Evolutionary conservation across 2,329 filamentous ascomycete species (phyloP).

Genomic region (Mycosphaerella sp.): DNA sequence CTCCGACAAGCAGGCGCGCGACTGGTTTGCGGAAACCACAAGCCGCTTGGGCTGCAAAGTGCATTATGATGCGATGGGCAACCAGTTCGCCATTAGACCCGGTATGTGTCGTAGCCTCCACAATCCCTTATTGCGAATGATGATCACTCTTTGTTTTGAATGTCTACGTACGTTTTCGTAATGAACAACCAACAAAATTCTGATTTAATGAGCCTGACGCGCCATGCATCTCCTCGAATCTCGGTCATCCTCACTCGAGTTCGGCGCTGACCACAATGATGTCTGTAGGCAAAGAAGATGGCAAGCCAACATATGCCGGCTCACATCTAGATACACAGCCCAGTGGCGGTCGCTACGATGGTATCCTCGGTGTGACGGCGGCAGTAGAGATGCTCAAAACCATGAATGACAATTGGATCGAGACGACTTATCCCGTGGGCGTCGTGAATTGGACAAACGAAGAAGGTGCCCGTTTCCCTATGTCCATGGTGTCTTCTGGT

Average conservation of each 20-base stretch:
- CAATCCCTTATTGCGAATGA: neutral
- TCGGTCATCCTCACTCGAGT: neutral
- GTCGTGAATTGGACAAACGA: slow-evolving; percentile 79
- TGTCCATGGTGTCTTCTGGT: slow-evolving; percentile 66
- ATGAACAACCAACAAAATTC: neutral
- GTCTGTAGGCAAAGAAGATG: slow-evolving; percentile 36
- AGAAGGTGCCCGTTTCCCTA: slow-evolving; percentile 73
- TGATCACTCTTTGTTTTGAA: neutral
- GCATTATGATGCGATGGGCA: slow-evolving; percentile 69
- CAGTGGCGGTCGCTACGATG: slow-evolving; percentile 64
- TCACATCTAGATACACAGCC: slow-evolving; percentile 53
- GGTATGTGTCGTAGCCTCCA: slow-evolving; percentile 40
- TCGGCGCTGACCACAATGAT: neutral
- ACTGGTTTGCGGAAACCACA: slow-evolving; percentile 66
- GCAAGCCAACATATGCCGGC: slow-evolving; percentile 36
- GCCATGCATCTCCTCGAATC: neutral
- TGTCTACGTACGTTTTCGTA: neutral
- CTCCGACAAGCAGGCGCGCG: slow-evolving; percentile 62
- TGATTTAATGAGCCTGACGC: neutral
- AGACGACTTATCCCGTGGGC: slow-evolving; percentile 65
- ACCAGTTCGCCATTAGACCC: slow-evolving; percentile 67
- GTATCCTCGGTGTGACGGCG: slow-evolving; percentile 66
- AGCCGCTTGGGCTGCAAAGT: slow-evolving; percentile 59
- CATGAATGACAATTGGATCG: slow-evolving; percentile 59
- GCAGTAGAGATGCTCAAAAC: slow-evolving; percentile 66